Base-by-base conservation (phyloP, 495 filamentous ascomycete species). In the Glarea lozoyensis region DNA sequence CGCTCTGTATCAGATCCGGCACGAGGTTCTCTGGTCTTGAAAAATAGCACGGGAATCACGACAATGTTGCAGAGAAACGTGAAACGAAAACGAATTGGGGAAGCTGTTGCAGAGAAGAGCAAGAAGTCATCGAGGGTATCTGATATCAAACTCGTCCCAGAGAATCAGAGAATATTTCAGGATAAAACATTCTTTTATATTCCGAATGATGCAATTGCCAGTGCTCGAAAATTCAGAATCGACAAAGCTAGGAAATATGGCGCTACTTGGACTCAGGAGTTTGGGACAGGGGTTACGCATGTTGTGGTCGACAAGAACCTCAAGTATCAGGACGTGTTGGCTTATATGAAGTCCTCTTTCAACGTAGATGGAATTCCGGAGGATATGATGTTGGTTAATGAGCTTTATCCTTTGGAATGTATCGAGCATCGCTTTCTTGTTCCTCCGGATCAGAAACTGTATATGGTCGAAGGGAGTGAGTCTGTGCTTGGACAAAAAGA, bases 401-500 rank as follows among this genome's bases (percentile, higher is more conserved):
- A 92, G 39, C 61, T 66, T 2, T 98, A 88, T 54, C 77, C 84
- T 3, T 60, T 86, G 0, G 86, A 96, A 11, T 96, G 88, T 42
- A 76, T 92, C 24, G 63, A 66, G 21, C 82, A 72, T 43, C 60
- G 65, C 2, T 56, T 64, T 0, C 45, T 92, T 0, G 54, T 89
- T 2, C 73, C 78, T 45, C 63, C 76, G 3, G 56, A 60, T 1
- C 79, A 86, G 37, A 37, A 43, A 2, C 69, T 70, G 7, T 94
- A 90, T 54, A 11, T 15, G 13, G 43, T 53, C 15, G 13, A 21
- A 2, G 42, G 46, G 13, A 27, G 4, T 5, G n/a, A n/a, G n/a
- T n/a, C n/a, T n/a, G n/a, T n/a, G n/a, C n/a, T n/a, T n/a, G n/a
- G n/a, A n/a, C n/a, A n/a, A n/a, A n/a, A n/a, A n/a, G n/a, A n/a